These are phyloP conservation scores for Trichoderma arundinaceum DNA, from an alignment of 2,329 filamentous ascomycete species.

Conservation along the genomic window DNA sequence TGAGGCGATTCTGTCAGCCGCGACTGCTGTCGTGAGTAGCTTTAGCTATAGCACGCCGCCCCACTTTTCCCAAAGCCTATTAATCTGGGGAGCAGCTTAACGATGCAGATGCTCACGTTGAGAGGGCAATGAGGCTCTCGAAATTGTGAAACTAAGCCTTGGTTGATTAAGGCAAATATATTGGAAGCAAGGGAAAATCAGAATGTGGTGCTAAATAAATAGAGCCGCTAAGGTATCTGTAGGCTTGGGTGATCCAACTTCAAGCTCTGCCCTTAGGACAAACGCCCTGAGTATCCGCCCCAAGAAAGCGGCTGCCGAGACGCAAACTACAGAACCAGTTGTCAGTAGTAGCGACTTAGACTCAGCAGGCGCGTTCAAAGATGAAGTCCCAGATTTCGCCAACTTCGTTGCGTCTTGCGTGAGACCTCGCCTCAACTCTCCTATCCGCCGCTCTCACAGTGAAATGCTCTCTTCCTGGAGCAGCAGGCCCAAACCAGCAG, in stretches of 20 bases:
- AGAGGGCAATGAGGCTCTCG: too few species aligned
- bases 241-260: slow-evolving; percentile 51
- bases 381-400: slow-evolving; percentile 36
- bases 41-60: not conserved
- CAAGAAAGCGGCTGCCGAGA: slow-evolving; percentile 32
- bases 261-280: slow-evolving; percentile 56
- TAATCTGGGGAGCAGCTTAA: not conserved
- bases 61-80: not conserved
- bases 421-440: slow-evolving; percentile 34
- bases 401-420: slow-evolving; percentile 47
- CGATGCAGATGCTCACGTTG: too few species aligned
- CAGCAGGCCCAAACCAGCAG: slow-evolving; percentile 33
- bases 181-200: too few species aligned
- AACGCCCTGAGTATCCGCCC: slow-evolving; percentile 33
- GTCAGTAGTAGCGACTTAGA: slow-evolving; percentile 49
- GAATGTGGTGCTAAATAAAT: too few species aligned
- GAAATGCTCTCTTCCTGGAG: slow-evolving; percentile 38
- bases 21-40: not conserved
- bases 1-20: too few species aligned
- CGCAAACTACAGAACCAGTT: not conserved
- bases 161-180: too few species aligned
- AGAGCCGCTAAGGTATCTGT: too few species aligned
- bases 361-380: not conserved
- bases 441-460: slow-evolving; percentile 43
- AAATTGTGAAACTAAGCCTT: too few species aligned